phyloP scores from a whole-genome alignment of 2,329 filamentous ascomycete genomes.

The Atkinsonella hypoxylon region DNA sequence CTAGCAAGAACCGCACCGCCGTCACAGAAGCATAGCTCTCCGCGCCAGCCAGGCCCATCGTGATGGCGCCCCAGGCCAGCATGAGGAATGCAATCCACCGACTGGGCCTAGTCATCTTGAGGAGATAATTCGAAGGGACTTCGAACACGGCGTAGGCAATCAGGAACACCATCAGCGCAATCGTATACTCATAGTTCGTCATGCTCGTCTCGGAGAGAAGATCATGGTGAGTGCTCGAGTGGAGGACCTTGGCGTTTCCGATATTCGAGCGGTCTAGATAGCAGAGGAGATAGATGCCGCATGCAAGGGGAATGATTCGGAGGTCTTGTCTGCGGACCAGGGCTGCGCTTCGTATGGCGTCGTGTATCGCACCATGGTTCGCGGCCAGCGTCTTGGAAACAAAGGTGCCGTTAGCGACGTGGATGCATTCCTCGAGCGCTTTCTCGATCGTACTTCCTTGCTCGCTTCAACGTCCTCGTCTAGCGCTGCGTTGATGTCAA shows the following conservation, averaged over 20 bases:
- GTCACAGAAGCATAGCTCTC: conserved; percentile 51
- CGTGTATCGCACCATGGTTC: background rate
- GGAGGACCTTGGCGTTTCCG: conserved; percentile 56
- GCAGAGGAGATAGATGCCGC: conserved; percentile 52
- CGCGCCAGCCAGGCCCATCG: conserved; percentile 53
- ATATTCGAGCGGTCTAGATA: conserved; percentile 60
- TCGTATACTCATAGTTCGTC: conserved; percentile 48
- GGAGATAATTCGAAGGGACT: conserved; percentile 53
- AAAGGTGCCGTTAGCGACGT: no score
- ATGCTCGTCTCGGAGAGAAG: conserved; percentile 50
- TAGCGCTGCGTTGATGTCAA: background rate
- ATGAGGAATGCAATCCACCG: conserved; percentile 57
- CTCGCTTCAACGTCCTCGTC: background rate
- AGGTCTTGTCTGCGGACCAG: conserved; percentile 40
- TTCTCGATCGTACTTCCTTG: background rate
- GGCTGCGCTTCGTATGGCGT: background rate
- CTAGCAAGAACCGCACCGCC: conserved; percentile 55
- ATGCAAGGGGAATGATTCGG: conserved; percentile 51
- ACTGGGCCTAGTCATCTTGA: conserved; percentile 51
- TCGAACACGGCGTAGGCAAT: conserved; percentile 50
- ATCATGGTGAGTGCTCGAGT: conserved; percentile 46
- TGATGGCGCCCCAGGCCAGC: conserved; percentile 53
- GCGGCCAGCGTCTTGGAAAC: background rate
- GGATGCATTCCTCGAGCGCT: background rate
- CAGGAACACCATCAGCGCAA: conserved; percentile 48